These are phyloP conservation scores for Friedmanniomyces endolithicus DNA, from an alignment of 495 filamentous ascomycete species.

Conservation along the genomic window DNA sequence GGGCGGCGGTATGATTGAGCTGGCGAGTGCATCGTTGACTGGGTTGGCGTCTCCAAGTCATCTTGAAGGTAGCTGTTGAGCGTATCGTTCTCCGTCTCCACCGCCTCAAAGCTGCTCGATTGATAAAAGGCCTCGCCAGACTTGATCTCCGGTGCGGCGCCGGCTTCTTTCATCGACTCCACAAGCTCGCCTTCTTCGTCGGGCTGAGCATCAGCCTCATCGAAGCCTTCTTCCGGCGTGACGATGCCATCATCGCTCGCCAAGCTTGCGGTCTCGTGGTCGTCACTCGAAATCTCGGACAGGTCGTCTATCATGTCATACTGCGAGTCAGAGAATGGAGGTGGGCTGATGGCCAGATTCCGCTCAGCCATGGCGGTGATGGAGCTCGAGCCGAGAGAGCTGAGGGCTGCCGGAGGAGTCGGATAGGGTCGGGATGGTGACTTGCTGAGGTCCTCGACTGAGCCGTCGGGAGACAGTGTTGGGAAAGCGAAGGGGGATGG, in stretches of 20 bases:
- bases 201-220: not conserved
- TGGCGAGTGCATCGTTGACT: conserved; percentile 1
- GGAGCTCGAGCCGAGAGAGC: not conserved
- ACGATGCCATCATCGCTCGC: conserved; percentile 1
- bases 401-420: conserved; percentile 16
- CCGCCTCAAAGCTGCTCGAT: not conserved
- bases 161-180: not conserved
- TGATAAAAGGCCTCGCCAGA: not conserved
- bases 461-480: conserved; percentile 12
- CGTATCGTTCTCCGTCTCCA: not conserved
- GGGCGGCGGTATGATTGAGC: no score
- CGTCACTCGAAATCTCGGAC: conserved; percentile 16
- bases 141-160: not conserved
- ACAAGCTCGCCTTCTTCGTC: conserved; percentile 1
- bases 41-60: conserved; percentile 15
- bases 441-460: conserved; percentile 4
- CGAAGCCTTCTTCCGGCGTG: not conserved
- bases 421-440: not conserved
- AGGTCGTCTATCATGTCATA: conserved; percentile 22
- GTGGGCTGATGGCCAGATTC: not conserved
- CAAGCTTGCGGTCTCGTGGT: conserved; percentile 15
- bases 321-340: conserved; percentile 8
- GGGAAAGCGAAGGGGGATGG: conserved; percentile 14
- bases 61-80: conserved; percentile 8
- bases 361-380: not conserved